phyloP scores from a whole-genome alignment of 1,284 basidiomycete genomes.

The Rhodotorula mucilaginosa region DNA sequence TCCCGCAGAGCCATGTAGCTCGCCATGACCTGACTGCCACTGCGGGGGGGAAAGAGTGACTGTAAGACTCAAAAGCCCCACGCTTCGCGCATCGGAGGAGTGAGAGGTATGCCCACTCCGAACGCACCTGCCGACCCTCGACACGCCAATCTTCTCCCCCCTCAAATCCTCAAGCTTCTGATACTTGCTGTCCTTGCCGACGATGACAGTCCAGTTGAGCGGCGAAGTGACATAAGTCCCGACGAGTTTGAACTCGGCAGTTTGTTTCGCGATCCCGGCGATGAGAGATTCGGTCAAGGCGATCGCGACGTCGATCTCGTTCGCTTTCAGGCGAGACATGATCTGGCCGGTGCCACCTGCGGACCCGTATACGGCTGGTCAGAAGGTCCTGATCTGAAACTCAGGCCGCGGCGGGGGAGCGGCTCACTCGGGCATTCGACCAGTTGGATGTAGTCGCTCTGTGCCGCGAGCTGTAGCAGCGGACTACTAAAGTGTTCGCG shows the following conservation, averaged over 20 bases:
- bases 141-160: conserved; percentile 83
- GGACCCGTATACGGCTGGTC: background rate
- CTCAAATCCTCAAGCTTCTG: conserved; percentile 71
- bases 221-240: conserved; percentile 83
- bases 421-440: conserved; percentile 86
- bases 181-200: conserved; percentile 73
- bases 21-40: conserved; percentile 90
- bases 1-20: conserved; percentile 87
- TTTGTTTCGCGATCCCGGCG: conserved; percentile 85
- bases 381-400: background rate
- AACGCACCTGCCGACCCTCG: conserved; percentile 72
- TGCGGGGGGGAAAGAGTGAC: conserved; percentile 43
- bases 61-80: no score
- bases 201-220: conserved; percentile 61
- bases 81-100: background rate
- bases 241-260: conserved; percentile 80
- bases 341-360: conserved; percentile 86
- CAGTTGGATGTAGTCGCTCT: conserved; percentile 61
- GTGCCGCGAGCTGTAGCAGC: conserved; percentile 67
- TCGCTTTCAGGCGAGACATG: conserved; percentile 73
- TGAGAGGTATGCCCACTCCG: no score
- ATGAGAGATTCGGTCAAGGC: conserved; percentile 92
- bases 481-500: conserved; percentile 89
- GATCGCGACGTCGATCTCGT: conserved; percentile 82
- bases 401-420: background rate